Evolutionary conservation across 2,329 filamentous ascomycete species (phyloP).

Genomic region (Claviceps citrina): DNA sequence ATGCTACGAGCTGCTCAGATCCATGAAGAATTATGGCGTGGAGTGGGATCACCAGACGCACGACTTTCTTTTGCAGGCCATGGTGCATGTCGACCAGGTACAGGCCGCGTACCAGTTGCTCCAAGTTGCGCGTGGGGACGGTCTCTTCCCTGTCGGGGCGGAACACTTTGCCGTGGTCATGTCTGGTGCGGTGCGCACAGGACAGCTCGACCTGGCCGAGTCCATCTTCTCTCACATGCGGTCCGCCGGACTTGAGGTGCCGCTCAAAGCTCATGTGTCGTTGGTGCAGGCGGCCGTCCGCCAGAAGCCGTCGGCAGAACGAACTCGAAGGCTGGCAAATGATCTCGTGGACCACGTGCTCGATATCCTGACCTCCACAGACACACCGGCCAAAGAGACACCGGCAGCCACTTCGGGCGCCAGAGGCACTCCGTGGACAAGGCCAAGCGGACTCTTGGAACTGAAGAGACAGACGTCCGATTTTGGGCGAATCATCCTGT

Average conservation of each 20-base stretch:
- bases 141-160: constrained; percentile 28
- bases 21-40: constrained; percentile 32
- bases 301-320: constrained; percentile 11
- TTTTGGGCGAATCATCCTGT: constrained; percentile 19
- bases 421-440: neutral
- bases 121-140: constrained; percentile 26
- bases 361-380: constrained; percentile 5
- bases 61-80: constrained; percentile 31
- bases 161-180: constrained; percentile 40
- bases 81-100: constrained; percentile 33
- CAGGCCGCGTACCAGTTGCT: constrained; percentile 35
- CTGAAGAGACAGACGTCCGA: constrained; percentile 15
- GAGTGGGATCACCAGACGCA: constrained; percentile 36
- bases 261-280: constrained; percentile 27
- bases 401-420: neutral
- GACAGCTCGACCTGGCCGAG: constrained; percentile 27
- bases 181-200: constrained; percentile 31
- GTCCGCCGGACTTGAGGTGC: constrained; percentile 24
- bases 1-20: constrained; percentile 31
- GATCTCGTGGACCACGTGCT: constrained; percentile 18
- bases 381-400: neutral
- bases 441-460: constrained; percentile 10
- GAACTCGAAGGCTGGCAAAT: constrained; percentile 13
- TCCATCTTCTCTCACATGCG: constrained; percentile 29
- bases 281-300: constrained; percentile 25